These are phyloP conservation scores for Diutina catenulata DNA, from an alignment of 1,139 yeast species.

Conservation along the genomic window DNA sequence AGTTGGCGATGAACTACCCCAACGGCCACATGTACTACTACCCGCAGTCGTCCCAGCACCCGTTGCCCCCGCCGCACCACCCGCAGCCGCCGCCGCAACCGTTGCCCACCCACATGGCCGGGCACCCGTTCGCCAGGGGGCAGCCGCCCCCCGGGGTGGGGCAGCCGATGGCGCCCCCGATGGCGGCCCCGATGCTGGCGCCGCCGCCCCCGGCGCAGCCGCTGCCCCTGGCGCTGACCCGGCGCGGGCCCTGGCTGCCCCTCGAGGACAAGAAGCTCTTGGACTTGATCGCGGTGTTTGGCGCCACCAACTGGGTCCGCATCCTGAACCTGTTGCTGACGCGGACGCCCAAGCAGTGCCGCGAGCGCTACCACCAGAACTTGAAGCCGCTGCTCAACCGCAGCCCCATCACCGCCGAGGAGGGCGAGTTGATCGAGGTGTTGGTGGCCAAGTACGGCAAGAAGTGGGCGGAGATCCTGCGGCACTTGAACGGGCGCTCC, in stretches of 20 bases:
- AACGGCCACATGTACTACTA: slow-evolving; percentile 3
- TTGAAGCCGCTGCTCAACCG: slow-evolving; percentile 76
- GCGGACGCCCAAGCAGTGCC: slow-evolving; percentile 83
- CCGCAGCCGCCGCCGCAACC: slow-evolving; percentile 3
- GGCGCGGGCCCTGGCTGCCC: slow-evolving; percentile 5
- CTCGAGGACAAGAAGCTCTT: slow-evolving; percentile 31
- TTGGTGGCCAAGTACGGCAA: slow-evolving; percentile 74
- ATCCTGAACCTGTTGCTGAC: slow-evolving; percentile 65
- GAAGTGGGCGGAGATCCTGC: slow-evolving; percentile 89
- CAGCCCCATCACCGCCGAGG: slow-evolving; percentile 74
- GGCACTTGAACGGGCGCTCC: slow-evolving; percentile 75
- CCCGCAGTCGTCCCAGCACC: slow-evolving; percentile 2
- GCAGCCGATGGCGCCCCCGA: not conserved
- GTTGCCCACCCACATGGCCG: not conserved
- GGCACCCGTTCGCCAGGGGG: no score
- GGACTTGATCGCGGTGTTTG: slow-evolving; percentile 58
- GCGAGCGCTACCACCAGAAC: slow-evolving; percentile 88
- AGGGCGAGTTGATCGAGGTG: slow-evolving; percentile 70
- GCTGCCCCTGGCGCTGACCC: not conserved
- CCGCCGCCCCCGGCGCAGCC: not conserved
- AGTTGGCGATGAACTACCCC: slow-evolving; percentile 4
- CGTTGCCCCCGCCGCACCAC: not conserved
- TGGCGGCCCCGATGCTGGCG: not conserved
- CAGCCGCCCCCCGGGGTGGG: not conserved
- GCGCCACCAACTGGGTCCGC: slow-evolving; percentile 88